These are phyloP conservation scores for Leishmania tropica DNA, from an alignment of 208 protist species.

Conservation along the genomic window DNA sequence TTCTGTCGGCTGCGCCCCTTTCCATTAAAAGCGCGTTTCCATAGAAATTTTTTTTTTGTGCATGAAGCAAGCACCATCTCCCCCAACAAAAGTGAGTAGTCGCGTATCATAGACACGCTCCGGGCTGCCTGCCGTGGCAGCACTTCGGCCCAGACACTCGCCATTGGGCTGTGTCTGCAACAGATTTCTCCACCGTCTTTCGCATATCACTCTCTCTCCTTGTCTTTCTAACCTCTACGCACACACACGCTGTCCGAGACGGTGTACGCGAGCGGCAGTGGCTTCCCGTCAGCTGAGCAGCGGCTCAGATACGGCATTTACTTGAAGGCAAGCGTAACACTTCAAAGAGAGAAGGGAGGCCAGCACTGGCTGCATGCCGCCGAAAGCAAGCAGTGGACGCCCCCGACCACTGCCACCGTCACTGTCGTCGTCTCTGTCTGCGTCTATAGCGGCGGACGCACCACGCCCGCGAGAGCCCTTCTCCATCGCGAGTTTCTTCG, in stretches of 20 bases:
- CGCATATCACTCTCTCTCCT: neutral
- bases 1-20: neutral
- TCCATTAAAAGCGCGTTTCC: neutral
- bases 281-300: neutral
- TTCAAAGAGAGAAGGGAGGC: neutral
- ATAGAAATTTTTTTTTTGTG: neutral
- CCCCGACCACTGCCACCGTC: constrained; percentile 6
- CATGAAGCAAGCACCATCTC: neutral
- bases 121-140: neutral
- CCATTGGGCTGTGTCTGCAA: neutral
- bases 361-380: constrained; percentile 17
- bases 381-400: constrained; percentile 14
- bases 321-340: neutral
- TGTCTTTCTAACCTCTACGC: neutral
- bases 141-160: neutral
- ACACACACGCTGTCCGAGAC: neutral
- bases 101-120: neutral
- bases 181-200: neutral
- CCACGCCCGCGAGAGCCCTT: constrained; percentile 26
- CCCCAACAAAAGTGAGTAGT: neutral
- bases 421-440: constrained; percentile 5
- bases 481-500: constrained; percentile 51
- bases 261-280: neutral
- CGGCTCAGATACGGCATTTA: neutral
- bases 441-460: neutral